These are phyloP conservation scores for Colletotrichum abscissum DNA, from an alignment of 2,329 filamentous ascomycete genomes.

Conservation along the genomic window DNA sequence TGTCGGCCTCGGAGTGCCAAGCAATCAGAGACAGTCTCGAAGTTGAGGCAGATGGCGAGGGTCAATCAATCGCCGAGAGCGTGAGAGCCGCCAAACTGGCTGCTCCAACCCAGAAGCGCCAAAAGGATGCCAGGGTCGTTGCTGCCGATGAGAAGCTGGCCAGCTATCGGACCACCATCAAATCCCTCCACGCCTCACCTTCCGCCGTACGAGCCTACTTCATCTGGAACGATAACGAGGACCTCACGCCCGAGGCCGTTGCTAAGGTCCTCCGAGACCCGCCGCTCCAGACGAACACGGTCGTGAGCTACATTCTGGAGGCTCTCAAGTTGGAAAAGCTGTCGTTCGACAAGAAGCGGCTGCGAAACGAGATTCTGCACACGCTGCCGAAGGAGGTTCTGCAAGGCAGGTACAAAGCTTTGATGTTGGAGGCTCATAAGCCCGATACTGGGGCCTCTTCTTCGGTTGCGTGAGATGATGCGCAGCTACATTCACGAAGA, in stretches of 20 bases:
- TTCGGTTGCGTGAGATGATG: not conserved
- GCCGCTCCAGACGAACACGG: slow-evolving; percentile 66
- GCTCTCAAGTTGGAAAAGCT: slow-evolving; percentile 63
- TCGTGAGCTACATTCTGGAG: slow-evolving; percentile 69
- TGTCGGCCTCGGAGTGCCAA: slow-evolving; percentile 3
- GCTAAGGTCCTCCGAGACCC: slow-evolving; percentile 69
- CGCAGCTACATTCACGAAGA: not conserved
- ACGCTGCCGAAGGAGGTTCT: slow-evolving; percentile 42
- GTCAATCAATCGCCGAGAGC: slow-evolving; percentile 26
- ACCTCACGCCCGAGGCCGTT: slow-evolving; percentile 60
- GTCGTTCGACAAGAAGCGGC: slow-evolving; percentile 57
- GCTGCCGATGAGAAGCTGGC: slow-evolving; percentile 54
- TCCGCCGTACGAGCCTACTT: slow-evolving; percentile 68
- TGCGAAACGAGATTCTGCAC: slow-evolving; percentile 57
- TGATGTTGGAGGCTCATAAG: slow-evolving; percentile 41
- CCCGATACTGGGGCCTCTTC: not conserved
- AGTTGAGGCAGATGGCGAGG: slow-evolving; percentile 39
- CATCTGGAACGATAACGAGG: slow-evolving; percentile 69
- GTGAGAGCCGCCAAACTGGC: slow-evolving; percentile 25
- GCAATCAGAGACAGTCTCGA: slow-evolving; percentile 37
- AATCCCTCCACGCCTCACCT: slow-evolving; percentile 39
- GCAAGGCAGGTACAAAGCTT: slow-evolving; percentile 40
- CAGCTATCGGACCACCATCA: slow-evolving; percentile 48
- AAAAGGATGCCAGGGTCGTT: slow-evolving; percentile 54
- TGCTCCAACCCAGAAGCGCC: slow-evolving; percentile 8